Conservation (phyloP, 1,139 yeast genomes). For the Petasospora fabianii region DNA sequence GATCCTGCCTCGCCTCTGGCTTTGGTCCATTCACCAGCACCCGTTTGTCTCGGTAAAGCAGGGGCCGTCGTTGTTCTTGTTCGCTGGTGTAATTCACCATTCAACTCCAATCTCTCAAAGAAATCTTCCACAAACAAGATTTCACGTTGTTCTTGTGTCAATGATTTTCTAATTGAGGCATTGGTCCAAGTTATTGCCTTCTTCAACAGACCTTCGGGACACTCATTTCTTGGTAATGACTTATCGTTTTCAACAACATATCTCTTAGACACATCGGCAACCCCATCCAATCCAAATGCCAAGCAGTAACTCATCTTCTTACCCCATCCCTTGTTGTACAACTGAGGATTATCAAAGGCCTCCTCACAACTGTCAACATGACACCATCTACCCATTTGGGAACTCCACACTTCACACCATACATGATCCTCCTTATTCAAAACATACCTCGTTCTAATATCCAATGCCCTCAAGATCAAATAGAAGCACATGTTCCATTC, state of each 20-base stretch:
- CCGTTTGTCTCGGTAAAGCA: slow-evolving; percentile 68
- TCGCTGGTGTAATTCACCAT: slow-evolving; percentile 19
- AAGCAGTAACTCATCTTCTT: slow-evolving; percentile 86
- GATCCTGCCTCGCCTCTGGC: slow-evolving; percentile 80
- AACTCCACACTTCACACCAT: slow-evolving; percentile 89
- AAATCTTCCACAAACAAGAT: slow-evolving; percentile 36
- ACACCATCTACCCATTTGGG: slow-evolving; percentile 62
- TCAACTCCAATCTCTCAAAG: slow-evolving; percentile 37
- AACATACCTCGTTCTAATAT: slow-evolving; percentile 60
- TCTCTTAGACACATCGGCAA: slow-evolving; percentile 64
- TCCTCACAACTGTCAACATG: slow-evolving; percentile 90
- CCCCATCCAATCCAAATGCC: slow-evolving; percentile 60
- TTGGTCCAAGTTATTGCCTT: slow-evolving; percentile 39
- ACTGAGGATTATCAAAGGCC: slow-evolving; percentile 72
- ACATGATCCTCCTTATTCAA: slow-evolving; percentile 95
- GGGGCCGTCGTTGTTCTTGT: slow-evolving; percentile 4
- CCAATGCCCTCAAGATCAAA: slow-evolving; percentile 63
- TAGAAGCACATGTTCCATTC: slow-evolving; percentile 92
- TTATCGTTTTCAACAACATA: slow-evolving; percentile 55
- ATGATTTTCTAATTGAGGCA: slow-evolving; percentile 31
- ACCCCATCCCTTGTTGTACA: slow-evolving; percentile 87
- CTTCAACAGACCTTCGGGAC: slow-evolving; percentile 41
- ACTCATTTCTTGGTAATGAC: slow-evolving; percentile 47
- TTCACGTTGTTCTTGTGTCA: slow-evolving; percentile 34
- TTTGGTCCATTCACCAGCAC: slow-evolving; percentile 69